These are phyloP conservation scores for Saccharomyces hybrid DNA, from an alignment of 1,139 yeast species.

Conservation along the genomic window DNA sequence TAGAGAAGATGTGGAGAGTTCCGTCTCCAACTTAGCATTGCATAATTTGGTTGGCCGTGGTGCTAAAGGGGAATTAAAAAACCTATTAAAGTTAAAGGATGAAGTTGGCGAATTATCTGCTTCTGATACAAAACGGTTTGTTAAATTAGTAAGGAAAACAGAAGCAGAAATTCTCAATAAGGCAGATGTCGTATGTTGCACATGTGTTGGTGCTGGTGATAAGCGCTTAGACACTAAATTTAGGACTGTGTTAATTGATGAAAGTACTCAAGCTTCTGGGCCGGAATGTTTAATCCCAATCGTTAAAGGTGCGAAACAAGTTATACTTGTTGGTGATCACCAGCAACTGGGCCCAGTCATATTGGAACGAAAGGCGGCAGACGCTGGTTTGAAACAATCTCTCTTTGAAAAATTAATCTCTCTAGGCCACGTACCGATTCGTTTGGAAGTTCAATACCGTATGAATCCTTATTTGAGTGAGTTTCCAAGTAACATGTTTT, in stretches of 20 bases:
- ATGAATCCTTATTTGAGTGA: slow-evolving; percentile 89
- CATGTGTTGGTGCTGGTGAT: slow-evolving; percentile 93
- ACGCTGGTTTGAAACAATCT: slow-evolving; percentile 81
- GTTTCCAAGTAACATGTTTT: slow-evolving; percentile 86
- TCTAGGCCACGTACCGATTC: slow-evolving; percentile 79
- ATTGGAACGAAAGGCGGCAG: slow-evolving; percentile 68
- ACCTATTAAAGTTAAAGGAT: slow-evolving; percentile 49
- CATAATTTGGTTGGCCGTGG: slow-evolving; percentile 41
- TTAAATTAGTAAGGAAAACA: slow-evolving; percentile 38
- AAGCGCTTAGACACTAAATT: slow-evolving; percentile 50
- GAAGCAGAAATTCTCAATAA: slow-evolving; percentile 46
- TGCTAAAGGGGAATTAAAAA: slow-evolving; percentile 52
- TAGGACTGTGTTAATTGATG: slow-evolving; percentile 80
- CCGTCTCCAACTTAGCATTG: slow-evolving; percentile 48
- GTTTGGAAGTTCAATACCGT: slow-evolving; percentile 88
- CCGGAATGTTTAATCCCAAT: slow-evolving; percentile 88
- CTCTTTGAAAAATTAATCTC: slow-evolving; percentile 77
- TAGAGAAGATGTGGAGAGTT: slow-evolving; percentile 72
- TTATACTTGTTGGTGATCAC: slow-evolving; percentile 88
- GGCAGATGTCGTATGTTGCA: slow-evolving; percentile 83
- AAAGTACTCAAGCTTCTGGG: slow-evolving; percentile 89
- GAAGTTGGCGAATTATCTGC: slow-evolving; percentile 66
- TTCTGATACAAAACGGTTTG: slow-evolving; percentile 44
- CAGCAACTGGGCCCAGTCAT: slow-evolving; percentile 93
- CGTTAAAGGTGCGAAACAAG: slow-evolving; percentile 83